These are phyloP conservation scores for Pseudomicrostroma phylloplanum DNA, from an alignment of 1,284 basidiomycete species.

Conservation along the genomic window DNA sequence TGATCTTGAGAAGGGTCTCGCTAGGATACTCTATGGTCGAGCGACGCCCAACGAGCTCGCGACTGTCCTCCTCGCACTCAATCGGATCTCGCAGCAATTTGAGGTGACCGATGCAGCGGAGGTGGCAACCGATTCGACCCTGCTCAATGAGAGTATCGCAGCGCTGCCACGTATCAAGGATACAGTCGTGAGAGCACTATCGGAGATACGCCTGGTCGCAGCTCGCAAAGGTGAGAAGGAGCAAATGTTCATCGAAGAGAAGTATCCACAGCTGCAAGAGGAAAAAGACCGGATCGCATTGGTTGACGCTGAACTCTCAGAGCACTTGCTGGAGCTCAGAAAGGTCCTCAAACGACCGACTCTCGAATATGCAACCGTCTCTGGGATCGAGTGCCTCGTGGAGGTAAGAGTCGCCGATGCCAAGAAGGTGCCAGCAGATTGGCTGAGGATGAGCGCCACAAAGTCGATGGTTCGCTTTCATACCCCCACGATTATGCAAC, in stretches of 20 bases:
- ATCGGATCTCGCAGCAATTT: slow-evolving; percentile 67
- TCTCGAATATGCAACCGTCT: slow-evolving; percentile 66
- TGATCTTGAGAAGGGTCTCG: slow-evolving; percentile 81
- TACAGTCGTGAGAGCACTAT: slow-evolving; percentile 60
- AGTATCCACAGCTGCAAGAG: slow-evolving; percentile 64
- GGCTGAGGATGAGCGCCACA: slow-evolving; percentile 72
- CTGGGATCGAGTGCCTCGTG: slow-evolving; percentile 51
- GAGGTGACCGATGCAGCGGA: slow-evolving; percentile 55
- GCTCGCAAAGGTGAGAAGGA: slow-evolving; percentile 68
- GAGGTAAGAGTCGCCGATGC: slow-evolving; percentile 65
- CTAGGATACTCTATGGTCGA: slow-evolving; percentile 80
- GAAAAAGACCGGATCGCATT: slow-evolving; percentile 58
- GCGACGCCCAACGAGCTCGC: slow-evolving; percentile 74
- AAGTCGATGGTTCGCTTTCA: slow-evolving; percentile 72
- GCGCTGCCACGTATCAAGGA: slow-evolving; percentile 64
- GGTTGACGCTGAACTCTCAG: slow-evolving; percentile 66
- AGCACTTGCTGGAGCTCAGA: slow-evolving; percentile 67
- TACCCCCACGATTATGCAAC: slow-evolving; percentile 64
- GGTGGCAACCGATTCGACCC: slow-evolving; percentile 55
- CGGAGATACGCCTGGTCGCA: slow-evolving; percentile 60
- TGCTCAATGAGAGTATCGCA: slow-evolving; percentile 68
- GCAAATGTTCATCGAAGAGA: slow-evolving; percentile 66
- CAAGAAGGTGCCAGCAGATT: slow-evolving; percentile 68
- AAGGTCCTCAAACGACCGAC: slow-evolving; percentile 68
- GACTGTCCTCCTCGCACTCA: slow-evolving; percentile 68